Evolutionary conservation across 192 early-diverging fungal species (phyloP), one percentile per base, ranked within the genome.

Genomic region (Phycomyces nitens): DNA sequence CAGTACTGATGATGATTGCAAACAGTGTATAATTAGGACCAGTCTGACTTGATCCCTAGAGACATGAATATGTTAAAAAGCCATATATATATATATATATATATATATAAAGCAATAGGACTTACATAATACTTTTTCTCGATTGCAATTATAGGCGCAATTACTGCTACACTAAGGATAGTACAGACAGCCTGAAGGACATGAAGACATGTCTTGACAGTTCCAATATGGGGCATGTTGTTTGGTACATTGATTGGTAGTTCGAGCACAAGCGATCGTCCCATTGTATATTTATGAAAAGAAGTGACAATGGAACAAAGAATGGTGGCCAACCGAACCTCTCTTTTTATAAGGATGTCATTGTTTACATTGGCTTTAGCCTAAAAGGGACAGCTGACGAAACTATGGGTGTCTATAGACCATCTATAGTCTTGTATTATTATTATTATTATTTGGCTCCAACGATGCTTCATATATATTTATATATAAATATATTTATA

Each of bases 41-140:
- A 26, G 71, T 59, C 20, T 66, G 44, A 41, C 71, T 62, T 39
- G 59, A 61, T 14, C 71, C 71, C 71, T 3, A 47, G 52, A 50
- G 0, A 53, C 24, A 54, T n/a, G 16, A 22, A 0, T n/a, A 38
- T 23, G 15, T 15, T 26, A 39, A 60, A n/a, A n/a, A n/a, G n/a
- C n/a, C n/a, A 7, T 39, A 53, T 38, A 10, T 26, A 21, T 27
- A 11, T 49, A n/a, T 27, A 34, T 50, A 14, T 20, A 3, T 20
- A 40, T 24, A 58, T 51, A 26, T 34, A 12, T 24, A 24, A 23
- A 21, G 4, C 23, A 12, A 40, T 1, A 21, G 5, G 22, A 72
- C 71, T 68, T 73, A 73, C 71, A 62, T 62, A 56, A 23, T 59
- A 64, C 41, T 57, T 61, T 5, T 21, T 44, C 34, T 73, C 71